Percentiles rank a stretch among this genome's conserved stretches.
Conservation (phyloP, 192 early-diverging fungal species). For the Paraglomus brasilianum region DNA sequence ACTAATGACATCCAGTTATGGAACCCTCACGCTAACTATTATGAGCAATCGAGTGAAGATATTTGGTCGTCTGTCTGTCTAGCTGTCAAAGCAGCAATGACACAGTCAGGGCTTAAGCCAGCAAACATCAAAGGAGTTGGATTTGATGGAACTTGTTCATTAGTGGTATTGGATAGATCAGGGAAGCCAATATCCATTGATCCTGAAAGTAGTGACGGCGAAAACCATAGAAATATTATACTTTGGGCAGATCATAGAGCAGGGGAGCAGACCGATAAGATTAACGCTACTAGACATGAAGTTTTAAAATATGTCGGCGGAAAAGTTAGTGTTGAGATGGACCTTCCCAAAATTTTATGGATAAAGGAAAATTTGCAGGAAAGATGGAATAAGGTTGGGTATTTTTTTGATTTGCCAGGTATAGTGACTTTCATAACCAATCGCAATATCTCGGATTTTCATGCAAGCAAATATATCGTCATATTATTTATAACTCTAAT, state of each 20-base stretch:
- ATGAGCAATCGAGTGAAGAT: slow-evolving; percentile 66
- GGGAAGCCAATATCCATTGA: slow-evolving; percentile 53
- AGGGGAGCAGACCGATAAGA: slow-evolving; percentile 53
- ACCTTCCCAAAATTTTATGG: slow-evolving; percentile 76
- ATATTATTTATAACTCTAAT: neutral
- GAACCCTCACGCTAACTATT: slow-evolving; percentile 51
- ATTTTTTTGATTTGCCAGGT: slow-evolving; percentile 67
- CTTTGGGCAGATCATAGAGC: slow-evolving; percentile 79
- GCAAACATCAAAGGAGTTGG: slow-evolving; percentile 60
- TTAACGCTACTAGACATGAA: slow-evolving; percentile 54
- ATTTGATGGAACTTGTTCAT: slow-evolving; percentile 77
- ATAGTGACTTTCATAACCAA: neutral
- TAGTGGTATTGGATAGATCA: slow-evolving; percentile 53
- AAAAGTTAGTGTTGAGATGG: slow-evolving; percentile 70
- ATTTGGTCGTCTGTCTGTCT: slow-evolving; percentile 62
- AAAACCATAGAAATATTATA: slow-evolving; percentile 58
- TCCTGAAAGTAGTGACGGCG: slow-evolving; percentile 41
- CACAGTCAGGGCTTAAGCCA: slow-evolving; percentile 32
- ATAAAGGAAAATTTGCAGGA: slow-evolving; percentile 55
- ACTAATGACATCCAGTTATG: slow-evolving; percentile 47
- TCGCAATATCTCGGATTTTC: no score
- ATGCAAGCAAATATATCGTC: no score
- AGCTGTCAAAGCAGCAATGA: slow-evolving; percentile 44
- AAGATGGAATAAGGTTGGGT: slow-evolving; percentile 45
- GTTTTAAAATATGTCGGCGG: slow-evolving; percentile 68